Evolutionary conservation across 2,329 filamentous ascomycete species (phyloP).

Genomic region (Colletotrichum phormii): DNA sequence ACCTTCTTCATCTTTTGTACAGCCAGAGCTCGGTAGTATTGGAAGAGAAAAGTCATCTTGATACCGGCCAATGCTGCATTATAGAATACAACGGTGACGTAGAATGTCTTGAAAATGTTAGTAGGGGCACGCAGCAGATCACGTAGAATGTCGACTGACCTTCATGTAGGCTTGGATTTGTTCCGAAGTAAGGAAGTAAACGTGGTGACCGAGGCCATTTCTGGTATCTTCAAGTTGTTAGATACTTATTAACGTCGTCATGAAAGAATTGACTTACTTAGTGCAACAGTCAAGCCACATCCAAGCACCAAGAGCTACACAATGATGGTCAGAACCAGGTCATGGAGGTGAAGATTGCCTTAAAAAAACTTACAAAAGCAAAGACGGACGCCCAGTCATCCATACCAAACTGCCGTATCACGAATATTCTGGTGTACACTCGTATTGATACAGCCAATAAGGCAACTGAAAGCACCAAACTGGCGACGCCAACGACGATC

Average conservation of each 20-base stretch:
- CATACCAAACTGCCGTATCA: slow-evolving; percentile 42
- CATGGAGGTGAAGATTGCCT: too few species aligned
- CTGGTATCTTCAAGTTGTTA: slow-evolving; percentile 16
- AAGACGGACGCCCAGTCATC: slow-evolving; percentile 42
- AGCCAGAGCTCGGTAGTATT: slow-evolving; percentile 50
- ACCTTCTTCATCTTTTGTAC: slow-evolving; percentile 44
- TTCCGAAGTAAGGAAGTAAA: slow-evolving; percentile 10
- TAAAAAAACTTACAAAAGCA: slow-evolving; percentile 39
- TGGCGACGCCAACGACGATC: slow-evolving; percentile 2
- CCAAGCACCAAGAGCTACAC: slow-evolving; percentile 20
- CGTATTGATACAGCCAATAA: slow-evolving; percentile 27
- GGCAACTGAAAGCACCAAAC: slow-evolving; percentile 15
- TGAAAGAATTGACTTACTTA: slow-evolving; percentile 1
- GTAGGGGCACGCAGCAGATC: not conserved
- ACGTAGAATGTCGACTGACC: not conserved
- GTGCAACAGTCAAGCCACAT: slow-evolving; percentile 21
- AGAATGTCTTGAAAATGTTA: slow-evolving; percentile 42
- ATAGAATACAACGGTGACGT: slow-evolving; percentile 47
- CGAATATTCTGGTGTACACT: slow-evolving; percentile 40
- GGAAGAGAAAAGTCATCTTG: slow-evolving; percentile 51
- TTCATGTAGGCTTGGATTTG: slow-evolving; percentile 29
- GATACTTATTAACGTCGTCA: not conserved
- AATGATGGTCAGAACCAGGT: not conserved
- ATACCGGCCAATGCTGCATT: slow-evolving; percentile 43
- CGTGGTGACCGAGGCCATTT: slow-evolving; percentile 39